Conservation (phyloP, 257 asterid species). For the Coffea eugenioides region DNA sequence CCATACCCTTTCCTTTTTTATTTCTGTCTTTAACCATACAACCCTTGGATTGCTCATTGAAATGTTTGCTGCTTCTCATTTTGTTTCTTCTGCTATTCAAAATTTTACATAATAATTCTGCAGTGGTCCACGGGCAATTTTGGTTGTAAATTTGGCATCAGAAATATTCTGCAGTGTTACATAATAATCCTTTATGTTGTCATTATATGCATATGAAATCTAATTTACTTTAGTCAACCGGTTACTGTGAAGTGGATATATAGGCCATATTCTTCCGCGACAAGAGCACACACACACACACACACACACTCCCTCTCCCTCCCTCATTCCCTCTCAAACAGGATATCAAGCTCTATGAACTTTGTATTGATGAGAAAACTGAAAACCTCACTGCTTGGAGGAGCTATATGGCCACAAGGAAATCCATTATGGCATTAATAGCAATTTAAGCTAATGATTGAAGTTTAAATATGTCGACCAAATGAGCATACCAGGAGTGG, state of each 20-base stretch:
- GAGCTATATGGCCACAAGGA: background rate
- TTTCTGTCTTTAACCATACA: too few species aligned
- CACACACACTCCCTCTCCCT: background rate
- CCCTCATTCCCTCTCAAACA: too few species aligned
- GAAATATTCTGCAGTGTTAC: conserved; percentile 46
- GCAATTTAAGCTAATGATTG: too few species aligned
- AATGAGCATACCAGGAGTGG: too few species aligned
- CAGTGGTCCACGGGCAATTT: conserved; percentile 94
- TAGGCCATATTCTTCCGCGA: conserved; percentile 36
- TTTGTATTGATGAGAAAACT: background rate
- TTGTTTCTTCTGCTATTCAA: background rate
- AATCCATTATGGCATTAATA: background rate
- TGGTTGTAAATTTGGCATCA: conserved; percentile 78
- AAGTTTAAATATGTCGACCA: too few species aligned
- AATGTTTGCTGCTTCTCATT: too few species aligned
- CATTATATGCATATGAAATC: background rate
- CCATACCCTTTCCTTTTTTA: background rate
- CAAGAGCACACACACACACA: conserved; percentile 33
- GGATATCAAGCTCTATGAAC: background rate
- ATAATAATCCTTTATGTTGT: background rate
- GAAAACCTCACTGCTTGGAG: too few species aligned
- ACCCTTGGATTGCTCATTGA: too few species aligned
- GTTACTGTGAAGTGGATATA: background rate
- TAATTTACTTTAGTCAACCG: too few species aligned
- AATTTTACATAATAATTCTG: conserved; percentile 27